Conservation (phyloP, 2,329 filamentous ascomycete species). For the Fusarium sulawesiense region DNA sequence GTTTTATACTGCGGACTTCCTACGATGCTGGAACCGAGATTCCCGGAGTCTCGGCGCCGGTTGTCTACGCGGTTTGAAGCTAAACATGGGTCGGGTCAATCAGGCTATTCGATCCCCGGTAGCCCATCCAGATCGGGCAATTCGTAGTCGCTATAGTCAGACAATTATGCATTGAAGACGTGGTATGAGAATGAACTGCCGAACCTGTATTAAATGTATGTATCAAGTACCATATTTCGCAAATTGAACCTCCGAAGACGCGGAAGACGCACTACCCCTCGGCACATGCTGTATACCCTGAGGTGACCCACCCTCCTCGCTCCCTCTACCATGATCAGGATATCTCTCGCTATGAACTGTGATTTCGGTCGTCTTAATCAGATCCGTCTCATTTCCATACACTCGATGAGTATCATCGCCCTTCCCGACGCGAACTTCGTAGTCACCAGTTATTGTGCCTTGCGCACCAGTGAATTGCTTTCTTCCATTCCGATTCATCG, state of each 20-base stretch:
- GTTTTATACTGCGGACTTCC: neutral
- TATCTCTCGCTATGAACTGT: constrained; percentile 29
- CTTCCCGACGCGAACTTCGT: constrained; percentile 39
- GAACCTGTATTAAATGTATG: neutral
- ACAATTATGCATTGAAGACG: neutral
- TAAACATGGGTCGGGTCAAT: neutral
- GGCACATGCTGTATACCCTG: constrained; percentile 7
- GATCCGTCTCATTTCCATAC: constrained; percentile 5
- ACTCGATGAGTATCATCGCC: constrained; percentile 3
- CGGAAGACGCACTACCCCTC: constrained; percentile 34
- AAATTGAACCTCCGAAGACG: constrained; percentile 40
- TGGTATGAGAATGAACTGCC: neutral
- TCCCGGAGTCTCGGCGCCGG: neutral
- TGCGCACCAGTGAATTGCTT: constrained; percentile 12
- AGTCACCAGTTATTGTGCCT: constrained; percentile 24
- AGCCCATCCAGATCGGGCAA: neutral
- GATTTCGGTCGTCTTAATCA: constrained; percentile 39
- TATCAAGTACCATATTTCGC: constrained; percentile 22
- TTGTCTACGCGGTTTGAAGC: neutral
- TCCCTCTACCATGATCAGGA: constrained; percentile 1
- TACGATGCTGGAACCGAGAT: neutral
- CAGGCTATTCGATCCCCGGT: neutral
- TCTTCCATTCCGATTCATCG: constrained; percentile 27
- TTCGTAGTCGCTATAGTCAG: neutral
- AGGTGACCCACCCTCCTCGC: constrained; percentile 10